Conservation (phyloP, 345 rosid genomes). For the Hypericum androsaemum region DNA sequence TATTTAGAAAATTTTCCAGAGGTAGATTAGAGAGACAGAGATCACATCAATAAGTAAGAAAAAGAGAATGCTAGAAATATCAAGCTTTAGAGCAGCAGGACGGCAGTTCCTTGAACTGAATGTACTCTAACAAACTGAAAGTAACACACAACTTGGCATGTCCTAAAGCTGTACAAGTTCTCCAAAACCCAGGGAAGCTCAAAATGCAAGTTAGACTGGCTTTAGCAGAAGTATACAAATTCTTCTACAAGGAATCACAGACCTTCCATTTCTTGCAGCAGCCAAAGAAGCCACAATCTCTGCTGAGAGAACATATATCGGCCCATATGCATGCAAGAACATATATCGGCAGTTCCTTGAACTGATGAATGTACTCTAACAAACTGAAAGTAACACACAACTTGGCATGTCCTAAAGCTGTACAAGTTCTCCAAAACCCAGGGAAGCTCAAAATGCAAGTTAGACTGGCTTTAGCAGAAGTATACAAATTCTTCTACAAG, state of each 20-base stretch:
- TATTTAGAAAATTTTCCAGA: slow-evolving; percentile 9
- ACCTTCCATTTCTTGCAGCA: slow-evolving; percentile 66
- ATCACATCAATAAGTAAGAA: too few relatives aligned
- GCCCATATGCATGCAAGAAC: slow-evolving; percentile 79
- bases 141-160: too few relatives aligned
- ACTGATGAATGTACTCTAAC: too few relatives aligned
- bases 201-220: background rate
- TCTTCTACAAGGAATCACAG: slow-evolving; percentile 11
- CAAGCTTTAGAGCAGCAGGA: too few relatives aligned
- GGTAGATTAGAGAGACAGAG: background rate
- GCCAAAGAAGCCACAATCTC: slow-evolving; percentile 65
- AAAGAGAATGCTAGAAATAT: too few relatives aligned
- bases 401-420: too few relatives aligned
- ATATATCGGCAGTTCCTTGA: too few relatives aligned
- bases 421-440: background rate
- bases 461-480: background rate
- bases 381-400: too few relatives aligned
- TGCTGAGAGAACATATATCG: slow-evolving; percentile 59
- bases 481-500: slow-evolving; percentile 2
- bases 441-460: background rate
- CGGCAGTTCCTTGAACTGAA: too few relatives aligned
- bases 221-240: background rate
- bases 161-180: too few relatives aligned
- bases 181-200: background rate
- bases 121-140: too few relatives aligned